Evolutionary conservation across 164 flowering plant genomes (phyloP).

Genomic region (Sedum album): DNA sequence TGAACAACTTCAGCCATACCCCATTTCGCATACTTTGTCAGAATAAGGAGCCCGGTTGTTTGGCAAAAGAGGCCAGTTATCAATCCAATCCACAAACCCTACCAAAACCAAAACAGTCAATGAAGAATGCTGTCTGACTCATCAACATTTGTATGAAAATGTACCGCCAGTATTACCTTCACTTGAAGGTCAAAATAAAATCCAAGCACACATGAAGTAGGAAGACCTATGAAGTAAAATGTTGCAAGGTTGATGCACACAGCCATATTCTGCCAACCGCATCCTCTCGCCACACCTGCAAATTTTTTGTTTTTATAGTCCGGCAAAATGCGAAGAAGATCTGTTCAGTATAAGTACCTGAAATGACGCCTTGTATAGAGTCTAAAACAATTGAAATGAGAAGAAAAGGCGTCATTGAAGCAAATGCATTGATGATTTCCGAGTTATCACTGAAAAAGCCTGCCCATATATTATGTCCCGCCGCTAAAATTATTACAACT

Average conservation of each 20-base stretch:
- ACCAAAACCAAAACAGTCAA: not conserved
- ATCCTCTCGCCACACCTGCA: slow-evolving; percentile 85
- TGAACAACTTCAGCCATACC: not conserved
- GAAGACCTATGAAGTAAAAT: slow-evolving; percentile 67
- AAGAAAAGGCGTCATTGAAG: slow-evolving; percentile 62
- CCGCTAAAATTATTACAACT: slow-evolving; percentile 31
- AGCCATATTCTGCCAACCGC: slow-evolving; percentile 89
- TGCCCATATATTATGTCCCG: slow-evolving; percentile 75
- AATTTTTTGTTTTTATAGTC: not conserved
- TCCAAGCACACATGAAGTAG: slow-evolving; percentile 49
- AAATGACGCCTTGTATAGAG: slow-evolving; percentile 59
- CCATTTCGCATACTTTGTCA: slow-evolving; percentile 6
- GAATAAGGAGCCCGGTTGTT: not conserved
- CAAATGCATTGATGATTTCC: slow-evolving; percentile 35
- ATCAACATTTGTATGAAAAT: not conserved
- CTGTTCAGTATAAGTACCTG: slow-evolving; percentile 35
- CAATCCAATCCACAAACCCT: slow-evolving; percentile 8
- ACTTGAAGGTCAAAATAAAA: slow-evolving; percentile 38
- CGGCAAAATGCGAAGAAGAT: not conserved
- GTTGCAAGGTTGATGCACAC: slow-evolving; percentile 59
- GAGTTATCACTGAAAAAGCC: slow-evolving; percentile 47
- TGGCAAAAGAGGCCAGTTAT: slow-evolving; percentile 1
- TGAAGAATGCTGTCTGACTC: not conserved
- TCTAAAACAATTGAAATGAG: slow-evolving; percentile 53
- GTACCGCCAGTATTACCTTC: slow-evolving; percentile 26